phyloP scores from a whole-genome alignment of 2,329 filamentous ascomycete genomes.

The Colletotrichum liriopes region DNA sequence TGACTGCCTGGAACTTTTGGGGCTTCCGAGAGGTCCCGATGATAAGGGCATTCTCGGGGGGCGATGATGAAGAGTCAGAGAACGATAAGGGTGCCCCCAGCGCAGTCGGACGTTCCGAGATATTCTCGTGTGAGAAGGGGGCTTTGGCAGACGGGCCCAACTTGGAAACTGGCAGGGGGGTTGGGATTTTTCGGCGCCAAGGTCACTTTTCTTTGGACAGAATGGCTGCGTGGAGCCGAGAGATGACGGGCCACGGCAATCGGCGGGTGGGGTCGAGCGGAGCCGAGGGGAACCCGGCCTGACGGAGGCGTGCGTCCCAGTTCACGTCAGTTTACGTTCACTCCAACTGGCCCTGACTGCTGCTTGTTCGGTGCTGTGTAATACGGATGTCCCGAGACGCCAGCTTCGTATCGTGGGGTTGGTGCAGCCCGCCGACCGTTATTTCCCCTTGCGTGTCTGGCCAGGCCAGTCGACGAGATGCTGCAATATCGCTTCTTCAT shows the following conservation, averaged over 20 bases:
- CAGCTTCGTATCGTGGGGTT: constrained; percentile 16
- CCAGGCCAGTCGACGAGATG: constrained; percentile 22
- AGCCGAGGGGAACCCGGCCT: constrained; percentile 32
- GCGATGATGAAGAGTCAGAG: constrained; percentile 1
- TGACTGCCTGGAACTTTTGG: constrained; percentile 6
- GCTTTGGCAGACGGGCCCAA: neutral
- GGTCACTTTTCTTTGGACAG: constrained; percentile 2
- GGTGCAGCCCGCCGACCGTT: neutral
- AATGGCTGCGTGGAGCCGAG: constrained; percentile 13
- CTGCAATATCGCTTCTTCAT: constrained; percentile 16
- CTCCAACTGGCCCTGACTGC: neutral
- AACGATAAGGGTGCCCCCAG: constrained; percentile 27
- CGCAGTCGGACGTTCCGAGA: constrained; percentile 22
- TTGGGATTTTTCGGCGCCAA: neutral
- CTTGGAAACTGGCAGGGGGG: neutral
- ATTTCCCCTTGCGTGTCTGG: neutral
- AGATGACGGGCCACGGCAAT: constrained; percentile 35
- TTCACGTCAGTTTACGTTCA: neutral
- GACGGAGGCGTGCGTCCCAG: constrained; percentile 19
- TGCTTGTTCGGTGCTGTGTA: constrained; percentile 3
- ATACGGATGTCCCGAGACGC: constrained; percentile 1
- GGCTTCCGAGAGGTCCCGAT: constrained; percentile 28
- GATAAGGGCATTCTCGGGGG: constrained; percentile 28
- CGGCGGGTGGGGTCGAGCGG: constrained; percentile 26
- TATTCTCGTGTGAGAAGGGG: constrained; percentile 30